Evolutionary conservation across 1,284 basidiomycete species (phyloP).

Genomic region (Papiliotrema laurentii): DNA sequence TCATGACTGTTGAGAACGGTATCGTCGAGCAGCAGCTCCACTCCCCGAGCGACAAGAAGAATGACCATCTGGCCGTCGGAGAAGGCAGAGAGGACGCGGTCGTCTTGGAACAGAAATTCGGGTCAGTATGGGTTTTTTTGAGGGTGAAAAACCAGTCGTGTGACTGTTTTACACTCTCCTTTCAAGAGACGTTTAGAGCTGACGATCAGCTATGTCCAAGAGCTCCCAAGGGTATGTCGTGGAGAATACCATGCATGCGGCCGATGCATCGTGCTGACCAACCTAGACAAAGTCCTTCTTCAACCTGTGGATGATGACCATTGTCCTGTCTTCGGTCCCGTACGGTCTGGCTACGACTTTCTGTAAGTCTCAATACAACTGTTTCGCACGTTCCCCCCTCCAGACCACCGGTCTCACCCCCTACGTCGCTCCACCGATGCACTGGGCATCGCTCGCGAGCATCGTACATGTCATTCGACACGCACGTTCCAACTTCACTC

Average conservation of each 20-base stretch:
- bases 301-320: conserved; percentile 29
- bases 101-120: conserved; percentile 7
- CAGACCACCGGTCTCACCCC: no score
- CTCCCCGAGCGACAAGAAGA: no score
- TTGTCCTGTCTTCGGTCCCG: conserved; percentile 33
- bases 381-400: background rate
- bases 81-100: conserved; percentile 3
- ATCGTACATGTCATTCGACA: no score
- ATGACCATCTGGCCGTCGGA: no score
- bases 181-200: no score
- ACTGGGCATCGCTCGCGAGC: no score
- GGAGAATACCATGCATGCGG: background rate
- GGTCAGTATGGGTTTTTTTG: conserved; percentile 7
- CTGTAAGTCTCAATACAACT: conserved; percentile 8
- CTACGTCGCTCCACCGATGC: no score
- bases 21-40: no score
- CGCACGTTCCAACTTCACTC: no score
- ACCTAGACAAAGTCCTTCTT: conserved; percentile 20
- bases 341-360: conserved; percentile 35
- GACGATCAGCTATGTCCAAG: conserved; percentile 11
- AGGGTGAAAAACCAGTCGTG: conserved; percentile 1
- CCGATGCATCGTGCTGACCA: background rate
- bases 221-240: conserved; percentile 12
- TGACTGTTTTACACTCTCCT: background rate
- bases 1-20: no score